Percentiles rank a stretch among this genome's conserved stretches.
These are phyloP conservation scores for Chaetomium sp. DNA, from an alignment of 2,329 filamentous ascomycete genomes.

Conservation along the genomic window DNA sequence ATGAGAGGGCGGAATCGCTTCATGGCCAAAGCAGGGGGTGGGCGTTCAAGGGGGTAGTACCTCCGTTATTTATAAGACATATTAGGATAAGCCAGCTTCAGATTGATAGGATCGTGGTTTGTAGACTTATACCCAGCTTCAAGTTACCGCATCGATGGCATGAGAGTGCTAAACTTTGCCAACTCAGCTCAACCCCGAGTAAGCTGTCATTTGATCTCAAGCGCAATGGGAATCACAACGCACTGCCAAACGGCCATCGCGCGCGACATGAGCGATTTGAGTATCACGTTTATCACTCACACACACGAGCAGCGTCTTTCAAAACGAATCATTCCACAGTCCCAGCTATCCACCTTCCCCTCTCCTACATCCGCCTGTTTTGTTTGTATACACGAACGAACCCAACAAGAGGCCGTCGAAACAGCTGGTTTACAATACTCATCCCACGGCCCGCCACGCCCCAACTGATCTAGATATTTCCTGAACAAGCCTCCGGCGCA, in stretches of 20 bases:
- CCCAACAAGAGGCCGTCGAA: slow-evolving; percentile 2
- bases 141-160: background rate
- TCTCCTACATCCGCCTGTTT: background rate
- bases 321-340: slow-evolving; percentile 10
- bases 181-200: background rate
- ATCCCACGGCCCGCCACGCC: background rate
- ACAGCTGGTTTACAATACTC: slow-evolving; percentile 16
- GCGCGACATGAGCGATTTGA: background rate
- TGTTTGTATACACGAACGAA: slow-evolving; percentile 22
- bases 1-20: background rate
- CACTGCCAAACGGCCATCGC: background rate
- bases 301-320: background rate
- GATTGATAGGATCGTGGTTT: too few species aligned
- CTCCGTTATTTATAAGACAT: background rate
- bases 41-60: background rate
- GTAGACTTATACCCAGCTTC: background rate
- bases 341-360: background rate
- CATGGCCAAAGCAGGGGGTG: background rate
- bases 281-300: background rate
- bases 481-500: background rate
- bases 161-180: background rate
- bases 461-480: slow-evolving; percentile 12
- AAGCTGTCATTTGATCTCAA: background rate
- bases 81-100: background rate
- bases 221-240: background rate